phyloP scores from a whole-genome alignment of 208 protist species.

The Leishmania mexicana region DNA sequence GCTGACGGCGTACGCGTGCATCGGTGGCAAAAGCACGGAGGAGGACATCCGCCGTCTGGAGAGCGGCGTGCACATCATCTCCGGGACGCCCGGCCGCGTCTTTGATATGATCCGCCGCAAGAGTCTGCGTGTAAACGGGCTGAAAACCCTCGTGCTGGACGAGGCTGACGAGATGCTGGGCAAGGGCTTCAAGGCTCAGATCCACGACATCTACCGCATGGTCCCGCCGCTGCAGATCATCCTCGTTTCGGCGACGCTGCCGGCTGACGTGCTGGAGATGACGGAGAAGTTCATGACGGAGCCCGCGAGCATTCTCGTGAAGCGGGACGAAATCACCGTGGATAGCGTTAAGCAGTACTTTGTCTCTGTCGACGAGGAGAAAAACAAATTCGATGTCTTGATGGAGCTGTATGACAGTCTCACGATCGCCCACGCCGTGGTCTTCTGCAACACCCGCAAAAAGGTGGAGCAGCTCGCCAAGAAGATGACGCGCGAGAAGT shows the following conservation, averaged over 20 bases:
- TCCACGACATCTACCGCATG: slow-evolving; percentile 98
- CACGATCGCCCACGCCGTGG: slow-evolving; percentile 98
- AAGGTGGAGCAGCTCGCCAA: slow-evolving; percentile 99
- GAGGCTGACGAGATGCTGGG: slow-evolving; percentile 99
- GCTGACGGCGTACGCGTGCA: slow-evolving; percentile 85
- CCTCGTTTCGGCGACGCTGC: slow-evolving; percentile 90
- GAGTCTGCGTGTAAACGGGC: slow-evolving; percentile 73
- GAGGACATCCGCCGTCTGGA: slow-evolving; percentile 94
- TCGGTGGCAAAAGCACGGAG: slow-evolving; percentile 94
- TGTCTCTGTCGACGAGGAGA: slow-evolving; percentile 97
- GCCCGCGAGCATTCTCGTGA: slow-evolving; percentile 98
- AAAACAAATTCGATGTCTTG: slow-evolving; percentile 99
- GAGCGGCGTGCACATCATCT: slow-evolving; percentile 94
- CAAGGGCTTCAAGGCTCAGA: slow-evolving; percentile 98
- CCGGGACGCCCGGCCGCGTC: slow-evolving; percentile 98
- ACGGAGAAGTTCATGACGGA: slow-evolving; percentile 98
- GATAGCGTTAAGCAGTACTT: slow-evolving; percentile 99
- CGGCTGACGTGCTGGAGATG: slow-evolving; percentile 94
- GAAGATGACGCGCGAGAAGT: slow-evolving; percentile 96
- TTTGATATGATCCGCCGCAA: slow-evolving; percentile 97
- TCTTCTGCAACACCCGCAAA: slow-evolving; percentile 99
- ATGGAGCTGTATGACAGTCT: slow-evolving; percentile 99
- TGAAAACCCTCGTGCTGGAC: slow-evolving; percentile 97
- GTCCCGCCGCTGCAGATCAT: slow-evolving; percentile 93
- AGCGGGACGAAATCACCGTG: slow-evolving; percentile 98